These are phyloP conservation scores for Kurtzmaniella quercitrusa DNA, from an alignment of 1,139 yeast species.

Conservation along the genomic window DNA sequence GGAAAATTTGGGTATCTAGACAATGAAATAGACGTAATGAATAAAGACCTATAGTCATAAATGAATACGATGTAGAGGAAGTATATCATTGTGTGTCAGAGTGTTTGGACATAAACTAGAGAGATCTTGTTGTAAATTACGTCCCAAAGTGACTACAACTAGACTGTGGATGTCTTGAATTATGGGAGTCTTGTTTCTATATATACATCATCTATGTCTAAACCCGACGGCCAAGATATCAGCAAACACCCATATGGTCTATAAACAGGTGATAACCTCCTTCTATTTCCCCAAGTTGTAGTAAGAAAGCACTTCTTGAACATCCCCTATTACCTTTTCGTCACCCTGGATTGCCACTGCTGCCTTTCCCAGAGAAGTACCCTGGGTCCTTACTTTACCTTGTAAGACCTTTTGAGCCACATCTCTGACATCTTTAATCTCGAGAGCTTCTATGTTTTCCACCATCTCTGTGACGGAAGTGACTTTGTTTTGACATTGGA, in stretches of 20 bases:
- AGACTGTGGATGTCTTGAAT: too few relatives aligned
- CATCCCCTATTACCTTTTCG: conserved; percentile 81
- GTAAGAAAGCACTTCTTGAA: conserved; percentile 56
- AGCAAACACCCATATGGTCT: neutral
- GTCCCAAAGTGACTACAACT: too few relatives aligned
- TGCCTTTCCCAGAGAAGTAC: conserved; percentile 59
- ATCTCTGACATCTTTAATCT: conserved; percentile 61
- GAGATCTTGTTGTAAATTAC: too few relatives aligned
- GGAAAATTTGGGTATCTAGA: conserved; percentile 21
- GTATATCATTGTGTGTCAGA: too few relatives aligned
- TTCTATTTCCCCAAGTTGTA: conserved; percentile 65
- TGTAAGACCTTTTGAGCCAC: conserved; percentile 78
- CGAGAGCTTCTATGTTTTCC: conserved; percentile 61
- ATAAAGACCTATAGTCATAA: too few relatives aligned
- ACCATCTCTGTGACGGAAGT: conserved; percentile 86
- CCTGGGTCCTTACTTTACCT: conserved; percentile 51
- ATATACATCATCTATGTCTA: neutral
- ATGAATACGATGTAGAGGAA: too few relatives aligned
- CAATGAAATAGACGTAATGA: neutral
- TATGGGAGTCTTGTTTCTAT: neutral
- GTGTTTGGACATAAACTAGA: too few relatives aligned
- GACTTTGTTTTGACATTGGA: conserved; percentile 76
- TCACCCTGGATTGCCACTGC: conserved; percentile 89
- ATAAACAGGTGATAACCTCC: conserved; percentile 6
- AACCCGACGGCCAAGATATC: neutral